Conservation (phyloP, 164 flowering plant genomes). For the Chloranthus sessilifolius region DNA sequence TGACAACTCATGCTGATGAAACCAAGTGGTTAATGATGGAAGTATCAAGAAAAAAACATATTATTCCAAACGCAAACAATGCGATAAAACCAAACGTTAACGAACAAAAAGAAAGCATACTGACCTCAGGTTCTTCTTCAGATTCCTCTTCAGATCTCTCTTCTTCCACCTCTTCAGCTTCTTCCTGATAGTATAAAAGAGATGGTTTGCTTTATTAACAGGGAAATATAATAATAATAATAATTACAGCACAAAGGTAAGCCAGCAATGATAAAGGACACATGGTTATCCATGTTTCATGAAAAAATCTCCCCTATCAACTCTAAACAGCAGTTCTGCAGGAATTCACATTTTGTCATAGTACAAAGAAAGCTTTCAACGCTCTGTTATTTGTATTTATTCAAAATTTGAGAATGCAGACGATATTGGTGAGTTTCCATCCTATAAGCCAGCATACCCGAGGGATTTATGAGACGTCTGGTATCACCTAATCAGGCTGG, state of each 20-base stretch:
- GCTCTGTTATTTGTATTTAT: too few relatives aligned
- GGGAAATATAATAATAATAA: slow-evolving; percentile 2
- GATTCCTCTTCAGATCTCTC: slow-evolving; percentile 54
- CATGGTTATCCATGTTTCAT: too few relatives aligned
- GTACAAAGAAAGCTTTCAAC: too few relatives aligned
- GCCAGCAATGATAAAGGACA: too few relatives aligned
- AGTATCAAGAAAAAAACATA: not conserved
- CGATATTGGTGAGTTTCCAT: too few relatives aligned
- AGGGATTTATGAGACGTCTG: too few relatives aligned
- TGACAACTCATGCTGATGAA: not conserved
- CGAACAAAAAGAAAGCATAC: not conserved
- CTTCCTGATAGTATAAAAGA: slow-evolving; percentile 33
- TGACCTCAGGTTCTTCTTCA: slow-evolving; percentile 56
- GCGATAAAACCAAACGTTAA: not conserved
- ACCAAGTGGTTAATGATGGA: not conserved
- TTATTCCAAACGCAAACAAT: not conserved
- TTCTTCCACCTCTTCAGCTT: slow-evolving; percentile 42
- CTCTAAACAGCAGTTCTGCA: too few relatives aligned
- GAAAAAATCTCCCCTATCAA: too few relatives aligned
- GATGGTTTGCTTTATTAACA: not conserved
- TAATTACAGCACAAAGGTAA: not conserved
- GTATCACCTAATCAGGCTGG: too few relatives aligned
- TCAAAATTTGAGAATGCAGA: too few relatives aligned
- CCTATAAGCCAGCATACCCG: too few relatives aligned
- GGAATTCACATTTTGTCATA: too few relatives aligned